Evolutionary conservation across 192 early-diverging fungal genomes (phyloP), one percentile per base, ranked within the genome.

Genomic region (Coemansia sp.): DNA sequence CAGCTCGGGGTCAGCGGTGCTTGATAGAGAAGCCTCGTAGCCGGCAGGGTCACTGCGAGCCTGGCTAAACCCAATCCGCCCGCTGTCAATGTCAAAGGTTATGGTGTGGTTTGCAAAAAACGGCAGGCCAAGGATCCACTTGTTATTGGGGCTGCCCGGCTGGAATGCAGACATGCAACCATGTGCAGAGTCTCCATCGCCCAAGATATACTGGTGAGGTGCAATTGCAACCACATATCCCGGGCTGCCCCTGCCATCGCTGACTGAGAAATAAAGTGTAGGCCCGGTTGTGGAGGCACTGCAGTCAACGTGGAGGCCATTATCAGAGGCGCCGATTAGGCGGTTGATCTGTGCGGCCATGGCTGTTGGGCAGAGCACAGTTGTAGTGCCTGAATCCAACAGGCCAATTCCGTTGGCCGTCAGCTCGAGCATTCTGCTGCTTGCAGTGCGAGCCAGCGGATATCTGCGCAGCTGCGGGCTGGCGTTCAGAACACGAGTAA

Each of bases 131-230:
- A 73, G 42, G 3, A 66, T 51, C 69, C 69, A 73, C 42, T 61
- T 66, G 51, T 66, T 48, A 7, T 57, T 49, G 4, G 57, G 53
- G 4, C 69, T 58, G 5, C 69, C 69, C 2, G 54, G 58, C 43
- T 66, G 69, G 45, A 73, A 73, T 1, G 69, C 69, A 19, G 69
- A 66, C 62, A 73, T 66, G 31, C 69, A 73, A 0, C 69, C 67
- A 52, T 71, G 67, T 0, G 21, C 38, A 10, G 63, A 43, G 10
- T 27, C 42, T 4, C 63, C 69, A 27, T 73, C 62, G 2, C 63
- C 63, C 1, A 73, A 48, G 7, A 73, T 47, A 21, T 73, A 73
- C 45, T 64, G 58, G 30, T 64, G 56, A 3, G 69, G 54, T 5
- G 44, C 33, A 5, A 73, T 48, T 0, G 54, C 30, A 33, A 73